Conservation (phyloP, 2,329 filamentous ascomycete genomes). For the Alternaria arbusti region DNA sequence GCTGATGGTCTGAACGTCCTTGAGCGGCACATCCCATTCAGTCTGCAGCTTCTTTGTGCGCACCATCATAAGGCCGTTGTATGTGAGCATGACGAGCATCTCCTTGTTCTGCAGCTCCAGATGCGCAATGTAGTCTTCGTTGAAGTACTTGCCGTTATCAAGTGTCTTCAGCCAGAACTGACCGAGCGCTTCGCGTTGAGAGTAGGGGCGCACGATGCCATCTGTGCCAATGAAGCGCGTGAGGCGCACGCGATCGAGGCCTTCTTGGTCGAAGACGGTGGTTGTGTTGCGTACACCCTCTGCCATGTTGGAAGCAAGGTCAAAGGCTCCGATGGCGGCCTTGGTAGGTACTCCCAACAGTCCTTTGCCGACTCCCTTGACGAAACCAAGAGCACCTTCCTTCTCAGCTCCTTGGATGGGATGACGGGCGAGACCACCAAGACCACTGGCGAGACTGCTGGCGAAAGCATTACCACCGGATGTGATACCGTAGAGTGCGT, state of each 20-base stretch:
- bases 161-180: constrained; percentile 99
- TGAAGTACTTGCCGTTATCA: constrained; percentile 97
- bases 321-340: constrained; percentile 93
- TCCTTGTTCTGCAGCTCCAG: constrained; percentile 89
- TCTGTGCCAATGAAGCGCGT: constrained; percentile 91
- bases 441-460: constrained; percentile 88
- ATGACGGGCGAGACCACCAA: constrained; percentile 90
- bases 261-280: constrained; percentile 94
- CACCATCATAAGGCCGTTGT: constrained; percentile 82
- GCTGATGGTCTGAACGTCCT: constrained; percentile 94
- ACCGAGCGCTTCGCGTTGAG: constrained; percentile 90
- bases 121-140: constrained; percentile 96
- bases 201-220: constrained; percentile 93
- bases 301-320: constrained; percentile 94
- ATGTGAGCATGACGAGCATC: constrained; percentile 73
- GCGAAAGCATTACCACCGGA: constrained; percentile 95
- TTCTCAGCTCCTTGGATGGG: constrained; percentile 95
- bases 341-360: constrained; percentile 94
- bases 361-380: constrained; percentile 97
- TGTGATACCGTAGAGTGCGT: constrained; percentile 94
- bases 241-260: constrained; percentile 91
- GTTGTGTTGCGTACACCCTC: constrained; percentile 99
- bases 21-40: constrained; percentile 96
- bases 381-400: constrained; percentile 90
- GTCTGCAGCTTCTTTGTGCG: constrained; percentile 82